These are phyloP conservation scores for Talaromyces sp. DNA, from an alignment of 2,329 filamentous ascomycete species.

Conservation along the genomic window DNA sequence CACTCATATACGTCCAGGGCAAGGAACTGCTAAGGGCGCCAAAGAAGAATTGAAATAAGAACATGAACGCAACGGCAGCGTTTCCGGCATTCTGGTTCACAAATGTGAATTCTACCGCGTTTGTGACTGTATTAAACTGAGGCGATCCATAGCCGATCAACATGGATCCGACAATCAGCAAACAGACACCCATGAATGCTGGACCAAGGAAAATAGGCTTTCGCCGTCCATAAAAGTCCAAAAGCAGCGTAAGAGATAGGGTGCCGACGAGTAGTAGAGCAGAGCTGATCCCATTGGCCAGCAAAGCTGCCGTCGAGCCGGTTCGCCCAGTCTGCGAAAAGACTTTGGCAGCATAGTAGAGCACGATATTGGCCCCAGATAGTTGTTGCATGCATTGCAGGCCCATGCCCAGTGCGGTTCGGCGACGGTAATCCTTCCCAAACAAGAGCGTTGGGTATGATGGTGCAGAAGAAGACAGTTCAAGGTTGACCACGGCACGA, in stretches of 20 bases:
- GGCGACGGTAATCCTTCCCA: constrained; percentile 7
- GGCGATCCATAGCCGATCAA: constrained; percentile 1
- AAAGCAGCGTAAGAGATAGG: neutral
- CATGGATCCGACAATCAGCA: constrained; percentile 8
- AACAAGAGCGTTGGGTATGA: neutral
- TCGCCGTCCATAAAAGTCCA: constrained; percentile 9
- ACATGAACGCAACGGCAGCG: constrained; percentile 34
- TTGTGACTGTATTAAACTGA: neutral
- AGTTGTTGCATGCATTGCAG: constrained; percentile 12
- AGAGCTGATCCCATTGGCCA: constrained; percentile 4
- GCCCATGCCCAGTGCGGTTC: neutral
- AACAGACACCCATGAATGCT: neutral
- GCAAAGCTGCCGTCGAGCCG: neutral
- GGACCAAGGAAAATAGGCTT: constrained; percentile 6
- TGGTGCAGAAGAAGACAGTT: neutral
- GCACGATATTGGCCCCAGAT: constrained; percentile 1
- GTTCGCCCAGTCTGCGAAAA: constrained; percentile 3
- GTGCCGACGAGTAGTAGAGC: neutral
- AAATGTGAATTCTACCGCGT: constrained; percentile 2
- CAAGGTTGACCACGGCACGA: neutral
- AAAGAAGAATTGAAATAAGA: constrained; percentile 22
- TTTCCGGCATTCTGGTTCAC: neutral
- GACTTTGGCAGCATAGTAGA: constrained; percentile 11
- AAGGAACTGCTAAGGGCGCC: constrained; percentile 18
- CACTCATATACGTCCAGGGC: constrained; percentile 23